These are phyloP conservation scores for Kwoniella sp. DNA, from an alignment of 768 basidiomycete genomes.

Conservation along the genomic window DNA sequence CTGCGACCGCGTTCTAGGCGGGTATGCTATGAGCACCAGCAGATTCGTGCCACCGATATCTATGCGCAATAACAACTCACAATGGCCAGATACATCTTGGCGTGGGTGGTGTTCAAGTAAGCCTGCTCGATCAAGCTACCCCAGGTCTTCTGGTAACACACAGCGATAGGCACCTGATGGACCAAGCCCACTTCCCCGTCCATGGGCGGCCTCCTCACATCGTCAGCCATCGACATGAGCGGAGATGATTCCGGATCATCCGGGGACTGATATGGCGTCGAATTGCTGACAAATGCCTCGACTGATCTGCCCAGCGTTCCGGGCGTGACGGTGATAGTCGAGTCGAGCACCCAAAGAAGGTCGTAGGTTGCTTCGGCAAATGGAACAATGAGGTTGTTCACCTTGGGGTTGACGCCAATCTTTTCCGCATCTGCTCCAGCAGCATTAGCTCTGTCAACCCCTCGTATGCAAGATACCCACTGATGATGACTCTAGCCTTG, in stretches of 20 bases:
- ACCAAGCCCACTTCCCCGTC: conserved; percentile 65
- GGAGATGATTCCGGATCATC: conserved; percentile 36
- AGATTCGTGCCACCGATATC: not conserved
- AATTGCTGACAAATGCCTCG: conserved; percentile 57
- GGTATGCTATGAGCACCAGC: not conserved
- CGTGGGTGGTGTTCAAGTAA: conserved; percentile 94
- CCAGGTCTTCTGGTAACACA: conserved; percentile 61
- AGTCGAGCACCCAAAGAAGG: conserved; percentile 94
- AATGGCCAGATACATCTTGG: conserved; percentile 96
- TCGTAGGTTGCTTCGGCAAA: conserved; percentile 77
- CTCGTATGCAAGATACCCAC: conserved; percentile 52
- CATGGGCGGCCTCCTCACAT: conserved; percentile 24
- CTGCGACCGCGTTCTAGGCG: conserved; percentile 63
- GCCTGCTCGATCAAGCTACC: conserved; percentile 87
- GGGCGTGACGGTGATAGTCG: conserved; percentile 75
- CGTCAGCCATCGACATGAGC: conserved; percentile 21
- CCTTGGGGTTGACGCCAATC: conserved; percentile 92
- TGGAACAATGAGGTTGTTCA: conserved; percentile 87
- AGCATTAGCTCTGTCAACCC: not conserved
- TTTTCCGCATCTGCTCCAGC: conserved; percentile 60
- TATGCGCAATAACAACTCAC: conserved; percentile 21
- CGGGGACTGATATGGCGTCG: conserved; percentile 11
- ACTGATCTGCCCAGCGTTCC: conserved; percentile 81
- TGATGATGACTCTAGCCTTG: conserved; percentile 67
- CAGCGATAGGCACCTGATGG: conserved; percentile 91